Evolutionary conservation across 2,329 filamentous ascomycete genomes (phyloP).

Genomic region (Fusarium fracticaudum): DNA sequence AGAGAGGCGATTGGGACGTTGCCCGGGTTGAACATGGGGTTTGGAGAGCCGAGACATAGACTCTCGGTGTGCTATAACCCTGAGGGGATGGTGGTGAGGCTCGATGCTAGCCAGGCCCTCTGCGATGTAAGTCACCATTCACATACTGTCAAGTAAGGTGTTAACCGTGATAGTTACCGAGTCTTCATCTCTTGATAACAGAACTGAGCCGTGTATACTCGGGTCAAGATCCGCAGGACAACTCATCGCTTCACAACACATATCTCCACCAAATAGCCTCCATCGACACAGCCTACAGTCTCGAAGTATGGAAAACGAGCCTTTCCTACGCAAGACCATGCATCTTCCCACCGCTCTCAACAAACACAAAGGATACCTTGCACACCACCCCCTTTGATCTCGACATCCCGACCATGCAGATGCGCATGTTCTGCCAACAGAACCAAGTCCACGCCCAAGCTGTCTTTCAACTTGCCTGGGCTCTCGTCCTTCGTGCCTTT

Average conservation of each 20-base stretch:
- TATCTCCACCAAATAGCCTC: slow-evolving; percentile 43
- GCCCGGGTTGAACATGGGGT: slow-evolving; percentile 51
- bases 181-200: slow-evolving; percentile 57
- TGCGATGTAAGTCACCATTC: slow-evolving; percentile 52
- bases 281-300: slow-evolving; percentile 46
- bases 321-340: slow-evolving; percentile 54
- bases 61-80: slow-evolving; percentile 60
- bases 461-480: slow-evolving; percentile 69
- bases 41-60: slow-evolving; percentile 58
- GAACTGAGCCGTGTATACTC: slow-evolving; percentile 59
- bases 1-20: slow-evolving; percentile 52
- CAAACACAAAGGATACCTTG: slow-evolving; percentile 39
- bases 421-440: slow-evolving; percentile 56
- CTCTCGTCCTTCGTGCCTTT: slow-evolving; percentile 64
- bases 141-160: accelerated
- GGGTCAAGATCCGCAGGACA: slow-evolving; percentile 45
- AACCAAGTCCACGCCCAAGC: slow-evolving; percentile 56
- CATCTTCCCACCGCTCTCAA: slow-evolving; percentile 55
- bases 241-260: slow-evolving; percentile 36
- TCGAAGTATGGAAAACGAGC: slow-evolving; percentile 58
- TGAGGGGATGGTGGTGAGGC: slow-evolving; percentile 56
- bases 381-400: slow-evolving; percentile 53
- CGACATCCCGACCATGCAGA: slow-evolving; percentile 50
- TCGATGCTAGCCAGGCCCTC: slow-evolving; percentile 62
- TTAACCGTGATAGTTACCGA: slow-evolving; percentile 42